These are phyloP conservation scores for Ophiostoma ips DNA, from an alignment of 2,329 filamentous ascomycete species.

Conservation along the genomic window DNA sequence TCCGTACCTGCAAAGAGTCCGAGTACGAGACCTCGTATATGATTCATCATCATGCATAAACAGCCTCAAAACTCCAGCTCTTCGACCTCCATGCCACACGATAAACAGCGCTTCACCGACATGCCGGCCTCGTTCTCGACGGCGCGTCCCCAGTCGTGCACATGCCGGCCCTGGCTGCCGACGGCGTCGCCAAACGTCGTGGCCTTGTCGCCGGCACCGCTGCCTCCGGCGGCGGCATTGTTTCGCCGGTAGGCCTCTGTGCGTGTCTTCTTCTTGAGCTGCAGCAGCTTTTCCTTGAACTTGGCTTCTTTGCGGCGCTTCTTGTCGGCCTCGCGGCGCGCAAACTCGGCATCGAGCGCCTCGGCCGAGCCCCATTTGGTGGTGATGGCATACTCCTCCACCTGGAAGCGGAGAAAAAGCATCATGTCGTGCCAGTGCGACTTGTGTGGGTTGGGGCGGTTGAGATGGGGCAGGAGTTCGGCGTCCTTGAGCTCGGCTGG, in stretches of 20 bases:
- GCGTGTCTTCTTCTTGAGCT: slow-evolving; percentile 84
- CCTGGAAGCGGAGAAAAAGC: slow-evolving; percentile 83
- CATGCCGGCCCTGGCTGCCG: slow-evolving; percentile 54
- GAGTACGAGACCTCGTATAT: too few species aligned
- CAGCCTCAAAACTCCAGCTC: slow-evolving; percentile 47
- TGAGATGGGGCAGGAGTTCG: slow-evolving; percentile 74
- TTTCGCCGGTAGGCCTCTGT: slow-evolving; percentile 78
- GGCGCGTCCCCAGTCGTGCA: slow-evolving; percentile 71
- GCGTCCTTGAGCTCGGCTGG: slow-evolving; percentile 78
- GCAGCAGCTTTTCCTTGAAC: slow-evolving; percentile 76
- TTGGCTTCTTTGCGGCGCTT: slow-evolving; percentile 81
- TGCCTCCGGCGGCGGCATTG: slow-evolving; percentile 22
- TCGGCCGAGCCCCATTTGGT: slow-evolving; percentile 86
- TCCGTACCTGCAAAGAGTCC: too few species aligned
- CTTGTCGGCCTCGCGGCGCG: slow-evolving; percentile 61
- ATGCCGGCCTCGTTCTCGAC: slow-evolving; percentile 59
- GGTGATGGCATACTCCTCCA: slow-evolving; percentile 83
- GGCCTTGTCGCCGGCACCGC: slow-evolving; percentile 24
- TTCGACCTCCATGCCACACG: slow-evolving; percentile 68
- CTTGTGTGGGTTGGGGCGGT: slow-evolving; percentile 88
- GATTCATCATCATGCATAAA: too few species aligned
- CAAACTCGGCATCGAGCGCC: slow-evolving; percentile 78
- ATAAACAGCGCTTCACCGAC: slow-evolving; percentile 65
- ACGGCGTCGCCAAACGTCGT: slow-evolving; percentile 66
- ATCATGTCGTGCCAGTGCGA: slow-evolving; percentile 98